Evolutionary conservation across 805 yeast genomes (phyloP), one percentile per base, ranked within the genome.

Genomic region (Metschnikowia sp.): DNA sequence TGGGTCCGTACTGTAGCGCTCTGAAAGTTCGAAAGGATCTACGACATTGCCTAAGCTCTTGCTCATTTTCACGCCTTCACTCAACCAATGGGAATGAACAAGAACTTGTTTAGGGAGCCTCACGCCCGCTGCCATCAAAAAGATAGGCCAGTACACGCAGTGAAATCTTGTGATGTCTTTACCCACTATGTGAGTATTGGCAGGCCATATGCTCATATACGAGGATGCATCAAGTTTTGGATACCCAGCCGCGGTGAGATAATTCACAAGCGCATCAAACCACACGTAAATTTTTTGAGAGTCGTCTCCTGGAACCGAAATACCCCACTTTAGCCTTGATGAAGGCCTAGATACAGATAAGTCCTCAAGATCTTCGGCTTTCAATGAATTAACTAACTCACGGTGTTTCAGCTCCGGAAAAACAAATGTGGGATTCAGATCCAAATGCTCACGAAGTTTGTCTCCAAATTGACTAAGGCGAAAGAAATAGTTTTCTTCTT

Each of bases 21-120:
- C 72, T 4, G 80, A 71, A 30, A 84, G 74, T n/a, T 70, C 78
- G 15, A 86, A 61, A 0, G 99, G 99, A 59, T 94, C 97, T 5
- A 92, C 95, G 9, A 92, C 97, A 61, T 94, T 94, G 0, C 97
- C 97, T 45, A 83, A 69, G 47, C 95, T 84, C 59, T 94, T 94
- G 42, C 96, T 87, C 99, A 94, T 94, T 62, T 94, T 94, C 38
- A 81, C 71, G 0, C 98, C 98, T 32, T 83, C 85, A 64, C 86
- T 79, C 19, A 91, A 72, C 98, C 98, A 94, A 64, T 94, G 99
- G 6, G 95, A 84, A 69, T 94, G 99, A 2, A 94, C 96, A 6
- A 90, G 75, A 3, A 94, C 78, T 48, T 82, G 84, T 36, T 75
- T 68, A 0, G 98, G 98, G 6, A 85, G 59, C 4, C 78, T 79